phyloP scores from a whole-genome alignment of 2,329 filamentous ascomycete species.

The Pseudogymnoascus sp. region DNA sequence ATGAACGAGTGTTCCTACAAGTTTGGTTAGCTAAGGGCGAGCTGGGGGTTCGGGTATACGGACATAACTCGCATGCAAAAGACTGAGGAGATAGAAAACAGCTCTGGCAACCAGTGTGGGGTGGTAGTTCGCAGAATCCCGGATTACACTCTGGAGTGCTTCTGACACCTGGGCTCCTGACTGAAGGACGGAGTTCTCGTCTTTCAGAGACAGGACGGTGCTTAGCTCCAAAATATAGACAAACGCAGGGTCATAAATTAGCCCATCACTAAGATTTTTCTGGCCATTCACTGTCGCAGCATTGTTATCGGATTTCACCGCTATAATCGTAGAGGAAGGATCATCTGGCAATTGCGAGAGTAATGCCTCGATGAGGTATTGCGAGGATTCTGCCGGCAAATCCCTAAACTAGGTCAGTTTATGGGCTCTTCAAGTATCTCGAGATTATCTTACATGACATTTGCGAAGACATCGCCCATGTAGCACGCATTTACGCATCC shows the following conservation, averaged over 20 bases:
- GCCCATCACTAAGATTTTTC: conserved; percentile 44
- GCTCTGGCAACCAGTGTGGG: conserved; percentile 75
- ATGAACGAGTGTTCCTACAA: conserved; percentile 77
- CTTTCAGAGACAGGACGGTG: conserved; percentile 70
- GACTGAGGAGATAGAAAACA: conserved; percentile 74
- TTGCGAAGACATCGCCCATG: conserved; percentile 71
- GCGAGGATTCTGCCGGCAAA: conserved; percentile 50
- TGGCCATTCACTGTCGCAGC: conserved; percentile 53
- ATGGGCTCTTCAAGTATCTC: neutral
- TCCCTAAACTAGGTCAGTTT: conserved; percentile 36
- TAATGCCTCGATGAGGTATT: conserved; percentile 60
- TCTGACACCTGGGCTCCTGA: conserved; percentile 75
- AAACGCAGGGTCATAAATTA: conserved; percentile 73
- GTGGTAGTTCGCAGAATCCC: conserved; percentile 71
- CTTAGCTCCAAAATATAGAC: conserved; percentile 89
- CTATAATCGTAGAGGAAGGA: conserved; percentile 69
- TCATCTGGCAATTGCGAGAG: conserved; percentile 83
- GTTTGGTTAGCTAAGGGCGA: conserved; percentile 20
- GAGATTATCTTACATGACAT: conserved; percentile 57
- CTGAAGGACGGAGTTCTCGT: conserved; percentile 60
- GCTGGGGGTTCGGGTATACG: conserved; percentile 28
- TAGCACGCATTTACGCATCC: conserved; percentile 90
- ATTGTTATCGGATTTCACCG: conserved; percentile 78
- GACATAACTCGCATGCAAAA: conserved; percentile 80
- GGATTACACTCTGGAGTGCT: conserved; percentile 69